These are phyloP conservation scores for Chrysoporthe puriensis DNA, from an alignment of 2,329 filamentous ascomycete species.

Conservation along the genomic window DNA sequence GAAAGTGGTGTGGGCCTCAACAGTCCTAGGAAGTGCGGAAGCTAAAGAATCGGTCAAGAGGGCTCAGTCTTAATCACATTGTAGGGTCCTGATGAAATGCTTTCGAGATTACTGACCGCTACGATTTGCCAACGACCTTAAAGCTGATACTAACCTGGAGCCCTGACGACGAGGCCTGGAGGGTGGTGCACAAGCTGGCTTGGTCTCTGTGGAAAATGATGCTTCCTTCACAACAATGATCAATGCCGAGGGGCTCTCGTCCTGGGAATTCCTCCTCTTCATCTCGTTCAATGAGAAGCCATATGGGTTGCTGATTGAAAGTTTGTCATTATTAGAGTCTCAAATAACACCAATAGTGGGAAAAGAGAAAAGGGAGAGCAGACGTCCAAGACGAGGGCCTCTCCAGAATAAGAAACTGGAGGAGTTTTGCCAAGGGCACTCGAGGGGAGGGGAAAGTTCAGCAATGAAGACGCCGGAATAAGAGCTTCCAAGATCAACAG, in stretches of 20 bases:
- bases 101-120: slow-evolving; percentile 27
- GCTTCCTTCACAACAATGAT: slow-evolving; percentile 15
- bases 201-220: slow-evolving; percentile 9
- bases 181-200: slow-evolving; percentile 33
- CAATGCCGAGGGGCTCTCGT: slow-evolving; percentile 15
- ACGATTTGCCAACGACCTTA: slow-evolving; percentile 35
- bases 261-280: slow-evolving; percentile 26
- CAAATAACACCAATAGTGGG: slow-evolving; percentile 1
- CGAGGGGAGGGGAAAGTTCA: slow-evolving; percentile 10
- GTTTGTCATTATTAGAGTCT: slow-evolving; percentile 4
- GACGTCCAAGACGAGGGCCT: slow-evolving; percentile 16
- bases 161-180: slow-evolving; percentile 45
- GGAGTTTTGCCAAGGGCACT: slow-evolving; percentile 18
- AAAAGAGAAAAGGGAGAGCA: slow-evolving; percentile 12
- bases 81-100: too few relatives aligned
- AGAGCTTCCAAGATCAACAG: background rate
- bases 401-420: slow-evolving; percentile 22
- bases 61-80: background rate
- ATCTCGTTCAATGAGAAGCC: slow-evolving; percentile 20
- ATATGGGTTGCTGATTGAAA: slow-evolving; percentile 2
- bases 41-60: background rate
- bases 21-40: slow-evolving; percentile 26
- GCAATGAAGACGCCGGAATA: background rate
- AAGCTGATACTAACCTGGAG: slow-evolving; percentile 46
- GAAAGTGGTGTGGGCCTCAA: slow-evolving; percentile 7